Percentiles rank a stretch among this genome's conserved stretches.
phyloP scores from a whole-genome alignment of 2,329 filamentous ascomycete species.

The Scytalidium sp. region DNA sequence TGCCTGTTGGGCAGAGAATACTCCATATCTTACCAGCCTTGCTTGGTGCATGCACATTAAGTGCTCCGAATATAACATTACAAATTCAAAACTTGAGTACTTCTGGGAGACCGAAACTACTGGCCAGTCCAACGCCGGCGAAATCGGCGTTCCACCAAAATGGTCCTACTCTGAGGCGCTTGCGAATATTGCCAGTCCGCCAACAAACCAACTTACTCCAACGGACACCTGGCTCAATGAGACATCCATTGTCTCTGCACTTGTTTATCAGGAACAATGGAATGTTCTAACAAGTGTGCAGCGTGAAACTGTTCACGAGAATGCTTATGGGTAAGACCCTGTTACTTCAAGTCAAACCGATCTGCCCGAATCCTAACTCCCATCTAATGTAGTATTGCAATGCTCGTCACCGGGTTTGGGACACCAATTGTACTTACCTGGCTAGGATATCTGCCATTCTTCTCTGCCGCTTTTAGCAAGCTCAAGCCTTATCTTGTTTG shows the following conservation, averaged over 20 bases:
- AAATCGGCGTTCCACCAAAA: conserved; percentile 8
- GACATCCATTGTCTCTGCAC: conserved; percentile 5
- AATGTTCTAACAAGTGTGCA: conserved; percentile 2
- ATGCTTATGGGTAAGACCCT: conserved; percentile 6
- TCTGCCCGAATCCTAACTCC: neutral
- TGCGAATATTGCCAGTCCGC: conserved; percentile 2
- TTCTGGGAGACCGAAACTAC: conserved; percentile 15
- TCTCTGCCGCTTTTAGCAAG: conserved; percentile 18
- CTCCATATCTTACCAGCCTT: conserved; percentile 12
- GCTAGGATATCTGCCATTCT: conserved; percentile 24
- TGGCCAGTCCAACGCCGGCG: conserved; percentile 5
- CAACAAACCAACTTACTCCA: neutral
- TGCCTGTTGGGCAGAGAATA: conserved; percentile 11
- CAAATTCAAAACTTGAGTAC: conserved; percentile 12
- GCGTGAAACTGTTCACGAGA: conserved; percentile 3
- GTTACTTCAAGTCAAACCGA: neutral
- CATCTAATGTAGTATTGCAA: conserved; percentile 15
- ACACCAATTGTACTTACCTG: conserved; percentile 23
- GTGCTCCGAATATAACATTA: conserved; percentile 10
- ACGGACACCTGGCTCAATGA: conserved; percentile 1
- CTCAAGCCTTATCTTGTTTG: conserved; percentile 31
- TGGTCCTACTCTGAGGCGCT: conserved; percentile 10
- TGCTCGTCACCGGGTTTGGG: conserved; percentile 23
- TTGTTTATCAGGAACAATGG: conserved; percentile 6
- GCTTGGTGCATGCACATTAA: conserved; percentile 16